A percentile compares a stretch with the other conserved stretches of the same genome.
These are phyloP conservation scores for Paramecium octaurelia DNA, from an alignment of 73 alveolate species.

Conservation along the genomic window DNA sequence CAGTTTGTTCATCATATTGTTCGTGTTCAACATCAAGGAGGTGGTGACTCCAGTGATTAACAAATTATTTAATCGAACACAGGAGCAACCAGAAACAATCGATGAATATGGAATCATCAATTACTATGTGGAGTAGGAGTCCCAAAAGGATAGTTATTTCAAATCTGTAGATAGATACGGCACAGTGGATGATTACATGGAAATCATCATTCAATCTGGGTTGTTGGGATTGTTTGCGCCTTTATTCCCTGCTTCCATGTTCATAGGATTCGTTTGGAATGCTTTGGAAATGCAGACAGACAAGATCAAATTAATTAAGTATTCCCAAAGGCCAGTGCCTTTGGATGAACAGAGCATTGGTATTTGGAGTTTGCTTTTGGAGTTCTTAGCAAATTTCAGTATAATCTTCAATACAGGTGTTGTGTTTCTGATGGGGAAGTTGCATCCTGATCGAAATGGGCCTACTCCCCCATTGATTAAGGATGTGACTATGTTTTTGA, in stretches of 20 bases:
- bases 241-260: constrained; percentile 56
- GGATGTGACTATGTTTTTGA: constrained; percentile 13
- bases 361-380: constrained; percentile 35
- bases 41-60: background rate
- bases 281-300: constrained; percentile 52
- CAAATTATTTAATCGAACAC: background rate
- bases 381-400: constrained; percentile 30
- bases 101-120: background rate
- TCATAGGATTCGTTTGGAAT: constrained; percentile 59
- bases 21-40: background rate
- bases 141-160: constrained; percentile 45
- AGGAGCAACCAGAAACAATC: background rate
- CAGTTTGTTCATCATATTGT: constrained; percentile 42
- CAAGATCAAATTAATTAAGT: constrained; percentile 34
- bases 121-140: background rate
- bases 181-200: constrained; percentile 60
- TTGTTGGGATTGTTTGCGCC: constrained; percentile 47
- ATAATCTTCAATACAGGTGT: constrained; percentile 33
- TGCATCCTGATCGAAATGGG: background rate
- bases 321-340: constrained; percentile 56
- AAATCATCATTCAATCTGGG: constrained; percentile 35
- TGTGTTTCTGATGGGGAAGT: background rate
- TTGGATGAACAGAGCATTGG: constrained; percentile 56
- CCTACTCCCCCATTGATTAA: background rate
- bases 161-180: constrained; percentile 60